phyloP scores from a whole-genome alignment of 139 green algal genomes.

The Yamagishiella unicocca region DNA sequence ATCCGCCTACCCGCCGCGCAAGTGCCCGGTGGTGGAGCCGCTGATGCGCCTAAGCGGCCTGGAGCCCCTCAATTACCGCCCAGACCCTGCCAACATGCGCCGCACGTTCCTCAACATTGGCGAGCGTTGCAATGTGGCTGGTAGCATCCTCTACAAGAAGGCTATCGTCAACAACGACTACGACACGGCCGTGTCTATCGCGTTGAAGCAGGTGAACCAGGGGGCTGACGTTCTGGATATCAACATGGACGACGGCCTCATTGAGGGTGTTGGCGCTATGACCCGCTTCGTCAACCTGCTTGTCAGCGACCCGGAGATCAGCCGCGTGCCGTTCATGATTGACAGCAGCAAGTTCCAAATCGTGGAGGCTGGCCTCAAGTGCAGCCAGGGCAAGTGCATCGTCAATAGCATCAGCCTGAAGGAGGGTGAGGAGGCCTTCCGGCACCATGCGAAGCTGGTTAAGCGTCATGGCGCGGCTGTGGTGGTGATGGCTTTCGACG shows the following conservation, averaged over 20 bases:
- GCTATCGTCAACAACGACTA: slow-evolving; percentile 95
- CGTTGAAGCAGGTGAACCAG: slow-evolving; percentile 88
- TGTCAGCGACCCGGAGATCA: slow-evolving; percentile 95
- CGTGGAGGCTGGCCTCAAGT: slow-evolving; percentile 97
- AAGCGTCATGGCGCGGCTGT: slow-evolving; percentile 94
- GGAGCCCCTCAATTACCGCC: slow-evolving; percentile 95
- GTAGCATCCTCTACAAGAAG: slow-evolving; percentile 97
- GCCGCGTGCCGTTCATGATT: slow-evolving; percentile 98
- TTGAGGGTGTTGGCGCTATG: slow-evolving; percentile 96
- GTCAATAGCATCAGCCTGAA: slow-evolving; percentile 99
- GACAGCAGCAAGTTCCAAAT: slow-evolving; percentile 98
- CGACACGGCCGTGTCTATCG: slow-evolving; percentile 95
- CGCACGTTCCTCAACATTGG: slow-evolving; percentile 96
- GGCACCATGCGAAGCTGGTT: slow-evolving; percentile 81
- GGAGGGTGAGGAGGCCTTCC: slow-evolving; percentile 97
- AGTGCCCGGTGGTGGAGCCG: slow-evolving; percentile 69
- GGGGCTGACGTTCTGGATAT: slow-evolving; percentile 97
- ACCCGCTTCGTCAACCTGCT: slow-evolving; percentile 97
- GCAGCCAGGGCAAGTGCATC: slow-evolving; percentile 97
- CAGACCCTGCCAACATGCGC: slow-evolving; percentile 82
- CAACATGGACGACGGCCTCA: slow-evolving; percentile 99
- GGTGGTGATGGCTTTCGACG: slow-evolving; percentile 99
- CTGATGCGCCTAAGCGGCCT: slow-evolving; percentile 94
- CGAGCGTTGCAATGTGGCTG: slow-evolving; percentile 98
- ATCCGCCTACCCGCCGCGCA: slow-evolving; percentile 76